Base-by-base conservation (phyloP, 1,284 basidiomycete species). In the Grifola frondosa region DNA sequence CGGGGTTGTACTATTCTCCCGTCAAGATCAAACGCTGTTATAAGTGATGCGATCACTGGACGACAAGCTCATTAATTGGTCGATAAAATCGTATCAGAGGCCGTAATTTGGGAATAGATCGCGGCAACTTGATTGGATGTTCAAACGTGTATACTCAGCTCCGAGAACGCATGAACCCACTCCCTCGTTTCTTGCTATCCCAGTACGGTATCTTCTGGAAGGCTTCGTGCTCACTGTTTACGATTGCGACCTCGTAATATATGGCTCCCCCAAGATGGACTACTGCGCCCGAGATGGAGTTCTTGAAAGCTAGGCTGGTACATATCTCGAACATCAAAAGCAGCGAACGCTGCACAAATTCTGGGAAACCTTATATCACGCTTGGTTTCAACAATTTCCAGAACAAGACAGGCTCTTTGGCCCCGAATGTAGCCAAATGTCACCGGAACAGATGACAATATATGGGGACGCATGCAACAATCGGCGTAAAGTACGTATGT, bases 301-400 rank as follows among this genome's bases (percentile, higher is more conserved):
- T 21, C 5, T 29, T 4, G 5, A 4, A 23, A 8, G 19, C 16
- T 20, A 34, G 23, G 24, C 9, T 19, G 13, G 24, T 16, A 17
- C 25, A 5, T 29, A 19, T 22, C 3, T 30, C 26, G 7, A 32
- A 23, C 5, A 10, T 30, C 13, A 15, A 6, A 24, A 24, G 31
- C 30, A 32, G 40, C 6, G n/a, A n/a, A n/a, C n/a, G n/a, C 30
- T 24, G 5, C 17, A 23, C 13, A 12, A 19, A 5, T 22, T 4
- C 12, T 42, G 40, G 40, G 15, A 16, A 5, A 9, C 21, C 17
- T 15, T 34, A 15, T 22, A 13, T 20, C 40, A 36, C 33, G 20
- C 23, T 17, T 42, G 25, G 20, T 42, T 42, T 29, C 8, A 35
- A 26, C 12, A 21, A 16, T 42, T 32, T 32, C 40, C 40, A 1